Evolutionary conservation across 768 basidiomycete genomes (phyloP).

Genomic region (Psilocybe cyanescens): DNA sequence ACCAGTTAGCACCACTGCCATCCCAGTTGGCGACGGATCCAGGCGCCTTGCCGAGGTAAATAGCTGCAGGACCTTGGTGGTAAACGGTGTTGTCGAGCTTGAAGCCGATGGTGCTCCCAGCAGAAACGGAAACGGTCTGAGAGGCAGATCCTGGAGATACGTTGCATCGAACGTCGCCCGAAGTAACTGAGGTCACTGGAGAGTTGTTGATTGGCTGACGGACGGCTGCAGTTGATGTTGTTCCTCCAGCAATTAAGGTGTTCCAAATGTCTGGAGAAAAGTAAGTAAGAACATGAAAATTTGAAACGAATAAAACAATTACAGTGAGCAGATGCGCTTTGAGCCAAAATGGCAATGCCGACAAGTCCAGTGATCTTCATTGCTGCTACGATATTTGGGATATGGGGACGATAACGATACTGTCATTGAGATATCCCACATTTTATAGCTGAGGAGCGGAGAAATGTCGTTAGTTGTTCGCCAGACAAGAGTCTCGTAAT

Average conservation of each 20-base stretch:
- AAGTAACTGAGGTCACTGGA: slow-evolving; percentile 34
- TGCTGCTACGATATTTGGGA: neutral
- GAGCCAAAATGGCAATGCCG: slow-evolving; percentile 24
- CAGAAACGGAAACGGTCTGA: slow-evolving; percentile 38
- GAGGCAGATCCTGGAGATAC: slow-evolving; percentile 34
- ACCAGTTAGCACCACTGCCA: slow-evolving; percentile 54
- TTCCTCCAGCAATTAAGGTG: slow-evolving; percentile 32
- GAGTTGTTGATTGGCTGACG: slow-evolving; percentile 37
- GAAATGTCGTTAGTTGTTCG: slow-evolving; percentile 6
- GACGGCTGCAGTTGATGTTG: slow-evolving; percentile 32
- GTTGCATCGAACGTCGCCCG: slow-evolving; percentile 39
- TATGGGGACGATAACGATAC: neutral
- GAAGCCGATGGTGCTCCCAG: slow-evolving; percentile 46
- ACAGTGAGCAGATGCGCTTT: slow-evolving; percentile 33
- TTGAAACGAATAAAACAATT: neutral
- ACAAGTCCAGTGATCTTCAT: slow-evolving; percentile 30
- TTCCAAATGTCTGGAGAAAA: slow-evolving; percentile 32
- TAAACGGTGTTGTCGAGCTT: slow-evolving; percentile 41
- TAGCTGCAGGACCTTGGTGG: slow-evolving; percentile 47
- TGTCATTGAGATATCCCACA: neutral
- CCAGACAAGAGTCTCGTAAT: neutral
- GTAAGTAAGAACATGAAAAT: neutral
- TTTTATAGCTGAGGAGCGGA: slow-evolving; percentile 13
- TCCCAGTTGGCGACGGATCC: slow-evolving; percentile 44
- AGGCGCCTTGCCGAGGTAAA: slow-evolving; percentile 54